Base-by-base conservation (phyloP, 495 filamentous ascomycete genomes). In the Halenospora varia region DNA sequence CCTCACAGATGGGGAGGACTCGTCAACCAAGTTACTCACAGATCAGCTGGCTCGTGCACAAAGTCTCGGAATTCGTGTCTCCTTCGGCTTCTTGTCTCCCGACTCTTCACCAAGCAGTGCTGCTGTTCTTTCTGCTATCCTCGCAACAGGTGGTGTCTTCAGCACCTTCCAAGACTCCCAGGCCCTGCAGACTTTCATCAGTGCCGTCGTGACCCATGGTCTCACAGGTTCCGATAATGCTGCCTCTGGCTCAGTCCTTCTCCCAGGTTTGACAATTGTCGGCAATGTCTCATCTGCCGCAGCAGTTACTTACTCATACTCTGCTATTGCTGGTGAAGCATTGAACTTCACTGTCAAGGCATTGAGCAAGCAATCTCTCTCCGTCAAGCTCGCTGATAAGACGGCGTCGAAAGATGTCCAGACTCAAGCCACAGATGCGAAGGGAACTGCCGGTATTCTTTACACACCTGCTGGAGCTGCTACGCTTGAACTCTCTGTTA, bases 1-100 rank as follows among this genome's bases (percentile, higher is more conserved):
- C 13, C 49, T 67, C 13, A 65, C 62, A 10, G 62, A 67, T 48
- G 62, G 62, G 18, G 25, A 53, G n/a, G 64, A 67, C 40, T 51
- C 26, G 11, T 18, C 15, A 15, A 6, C 25, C 6, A 29, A 1
- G 6, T 6, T 24, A 2, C 35, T 49, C n/a, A 19, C 48, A 39
- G 53, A 10, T 62, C 61, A 47, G 40, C 47, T 39, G 61, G 19
- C 18, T 47, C 44, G 44, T 11, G 44, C 44, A 15, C 6, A 20
- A 9, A 19, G 19, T 6, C 18, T 47, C 8, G 44, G 44, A 10
- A 19, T 47, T 8, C 44, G 44, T 47, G 44, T 47, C 6, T 47
- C 44, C 10, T 47, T 47, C 18, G 44, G 44, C 9, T 47, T 47
- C 18, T 17, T 47, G 9, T 47, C 44, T 8, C 10, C 44, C 10